These are phyloP conservation scores for Amanita thiersii DNA, from an alignment of 768 basidiomycete genomes.

Conservation along the genomic window DNA sequence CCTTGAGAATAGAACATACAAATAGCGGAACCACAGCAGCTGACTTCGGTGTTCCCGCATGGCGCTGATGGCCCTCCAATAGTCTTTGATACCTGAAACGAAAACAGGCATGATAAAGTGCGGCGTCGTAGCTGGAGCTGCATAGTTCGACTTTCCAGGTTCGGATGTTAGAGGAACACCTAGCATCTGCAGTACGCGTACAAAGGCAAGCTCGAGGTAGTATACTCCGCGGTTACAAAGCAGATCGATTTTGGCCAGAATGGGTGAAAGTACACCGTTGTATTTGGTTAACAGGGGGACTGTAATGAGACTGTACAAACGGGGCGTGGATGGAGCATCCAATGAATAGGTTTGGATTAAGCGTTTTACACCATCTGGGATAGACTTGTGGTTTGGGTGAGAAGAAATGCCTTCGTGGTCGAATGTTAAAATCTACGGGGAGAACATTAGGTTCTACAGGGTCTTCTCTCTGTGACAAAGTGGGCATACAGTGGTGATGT, in stretches of 20 bases:
- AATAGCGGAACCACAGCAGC: constrained; percentile 84
- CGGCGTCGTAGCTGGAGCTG: not conserved
- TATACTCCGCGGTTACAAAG: constrained; percentile 17
- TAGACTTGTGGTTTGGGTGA: constrained; percentile 81
- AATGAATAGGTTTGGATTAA: constrained; percentile 28
- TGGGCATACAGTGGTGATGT: constrained; percentile 53
- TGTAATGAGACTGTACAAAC: constrained; percentile 55
- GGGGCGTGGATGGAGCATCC: constrained; percentile 17
- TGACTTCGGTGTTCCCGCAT: constrained; percentile 72
- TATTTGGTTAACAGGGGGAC: constrained; percentile 55
- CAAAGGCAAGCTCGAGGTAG: constrained; percentile 15
- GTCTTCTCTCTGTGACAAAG: constrained; percentile 5
- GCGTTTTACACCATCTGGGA: constrained; percentile 46
- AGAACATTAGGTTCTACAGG: constrained; percentile 4
- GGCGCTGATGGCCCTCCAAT: constrained; percentile 49
- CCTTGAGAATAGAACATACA: constrained; percentile 71
- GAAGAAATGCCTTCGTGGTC: constrained; percentile 69
- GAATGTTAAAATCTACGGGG: constrained; percentile 76
- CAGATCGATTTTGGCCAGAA: constrained; percentile 41
- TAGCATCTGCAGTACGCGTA: constrained; percentile 8
- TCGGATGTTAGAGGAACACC: constrained; percentile 9
- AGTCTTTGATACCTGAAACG: constrained; percentile 49
- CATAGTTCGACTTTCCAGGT: constrained; percentile 1
- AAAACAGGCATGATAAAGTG: constrained; percentile 30
- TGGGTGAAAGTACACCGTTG: constrained; percentile 41